Base-by-base conservation (phyloP, 228 moss, liverwort and hornwort species). In the Sphagnum magellanicum region DNA sequence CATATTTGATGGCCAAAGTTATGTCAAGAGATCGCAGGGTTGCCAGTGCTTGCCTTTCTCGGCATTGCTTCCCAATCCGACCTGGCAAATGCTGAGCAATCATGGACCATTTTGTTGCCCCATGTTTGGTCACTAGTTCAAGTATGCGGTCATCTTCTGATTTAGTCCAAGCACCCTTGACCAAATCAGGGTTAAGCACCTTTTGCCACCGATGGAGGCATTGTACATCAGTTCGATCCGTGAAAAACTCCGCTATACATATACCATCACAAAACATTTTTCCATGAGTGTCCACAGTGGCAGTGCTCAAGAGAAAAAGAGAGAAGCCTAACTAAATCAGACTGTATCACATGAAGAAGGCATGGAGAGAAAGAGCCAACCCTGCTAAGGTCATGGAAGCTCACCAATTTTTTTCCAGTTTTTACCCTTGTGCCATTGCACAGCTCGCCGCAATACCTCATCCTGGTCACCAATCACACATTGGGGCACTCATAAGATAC, bases 361-460 rank as follows among this genome's bases (percentile, higher is more conserved):
- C 32, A 32, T 32, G 32, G 32, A 32, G 32, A 32, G 32, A 32
- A 32, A 32, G 32, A 32, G 32, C 32, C 32, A 32, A 32, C 32
- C 32, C 1, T 32, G 32, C 32, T 32, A 32, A 32, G 32, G 32
- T 32, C 32, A 32, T 32, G 32, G 3, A 32, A 32, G 32, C 88
- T 78, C 72, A 98, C 97, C 97, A 73, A 98, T 93, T 87, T 93
- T 98, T 73, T 98, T 98, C 97, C 97, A 98, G 55, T 98, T 97
- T 73, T 98, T 98, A 13, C 93, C 97, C 60, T 98, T 93, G 79
- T 88, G 93, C 76, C 93, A 89, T 68, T 98, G 91, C 0, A 98
- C 97, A 66, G 97, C 97, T 63, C 91, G 87, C 61, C 97, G 83
- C 66, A 98, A 66, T 73, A 87, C 84, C 74, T 98, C 97, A 69